Conservation (phyloP, 306 rosid species). For the Ceratonia siliqua region DNA sequence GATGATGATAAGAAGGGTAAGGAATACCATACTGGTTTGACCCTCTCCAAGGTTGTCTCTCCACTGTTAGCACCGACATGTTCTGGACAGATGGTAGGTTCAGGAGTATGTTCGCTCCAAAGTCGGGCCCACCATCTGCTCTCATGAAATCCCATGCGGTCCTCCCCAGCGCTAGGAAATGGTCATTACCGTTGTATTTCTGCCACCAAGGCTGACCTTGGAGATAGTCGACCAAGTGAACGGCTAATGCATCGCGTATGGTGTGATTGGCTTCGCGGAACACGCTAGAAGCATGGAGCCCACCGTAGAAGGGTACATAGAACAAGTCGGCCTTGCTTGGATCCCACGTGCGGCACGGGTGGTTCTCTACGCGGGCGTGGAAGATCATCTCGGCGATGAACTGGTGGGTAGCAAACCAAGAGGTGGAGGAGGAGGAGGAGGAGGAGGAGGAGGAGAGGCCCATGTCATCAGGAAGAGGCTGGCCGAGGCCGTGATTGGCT, state of each 20-base stretch:
- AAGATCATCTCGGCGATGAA: slow-evolving; percentile 79
- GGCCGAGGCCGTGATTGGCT: slow-evolving; percentile 69
- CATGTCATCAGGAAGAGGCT: slow-evolving; percentile 31
- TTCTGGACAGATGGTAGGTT: slow-evolving; percentile 54
- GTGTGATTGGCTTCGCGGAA: slow-evolving; percentile 56
- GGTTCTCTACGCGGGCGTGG: slow-evolving; percentile 74
- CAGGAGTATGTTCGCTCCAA: slow-evolving; percentile 66
- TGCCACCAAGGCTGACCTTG: slow-evolving; percentile 43
- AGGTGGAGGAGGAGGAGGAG: slow-evolving; percentile 9
- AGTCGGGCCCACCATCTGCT: slow-evolving; percentile 40
- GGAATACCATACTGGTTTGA: slow-evolving; percentile 63
- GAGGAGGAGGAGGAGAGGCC: slow-evolving; percentile 11
- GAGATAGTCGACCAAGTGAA: slow-evolving; percentile 40
- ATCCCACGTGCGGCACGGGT: slow-evolving; percentile 69
- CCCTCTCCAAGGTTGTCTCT: slow-evolving; percentile 68
- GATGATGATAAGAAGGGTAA: slow-evolving; percentile 88
- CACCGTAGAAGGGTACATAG: slow-evolving; percentile 83
- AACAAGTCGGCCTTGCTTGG: slow-evolving; percentile 56
- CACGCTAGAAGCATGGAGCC: slow-evolving; percentile 68
- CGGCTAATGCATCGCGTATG: slow-evolving; percentile 56
- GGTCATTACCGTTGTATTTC: slow-evolving; percentile 52
- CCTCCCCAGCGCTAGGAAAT: slow-evolving; percentile 69
- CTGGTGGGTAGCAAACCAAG: slow-evolving; percentile 80
- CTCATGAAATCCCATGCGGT: slow-evolving; percentile 92
- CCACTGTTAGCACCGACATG: slow-evolving; percentile 88